Conservation (phyloP, 306 rosid genomes). For the Alnus rubra region DNA sequence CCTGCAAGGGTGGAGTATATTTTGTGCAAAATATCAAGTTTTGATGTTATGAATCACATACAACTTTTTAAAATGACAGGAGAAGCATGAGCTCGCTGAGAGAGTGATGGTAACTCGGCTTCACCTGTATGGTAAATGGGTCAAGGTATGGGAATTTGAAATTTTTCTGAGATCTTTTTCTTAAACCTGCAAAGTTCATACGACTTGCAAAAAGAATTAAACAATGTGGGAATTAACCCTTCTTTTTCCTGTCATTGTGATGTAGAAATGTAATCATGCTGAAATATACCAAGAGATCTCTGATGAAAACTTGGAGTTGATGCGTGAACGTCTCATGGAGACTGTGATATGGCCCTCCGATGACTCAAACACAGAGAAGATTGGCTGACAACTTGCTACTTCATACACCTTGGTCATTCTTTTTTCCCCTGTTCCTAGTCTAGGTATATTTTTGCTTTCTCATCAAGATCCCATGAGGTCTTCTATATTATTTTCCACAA, state of each 20-base stretch:
- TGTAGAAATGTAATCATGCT: constrained; percentile 93
- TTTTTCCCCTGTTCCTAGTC: constrained; percentile 35
- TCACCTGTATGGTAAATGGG: constrained; percentile 90
- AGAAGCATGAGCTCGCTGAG: constrained; percentile 88
- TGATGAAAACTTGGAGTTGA: constrained; percentile 79
- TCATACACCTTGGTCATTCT: constrained; percentile 19
- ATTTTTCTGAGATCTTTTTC: not conserved
- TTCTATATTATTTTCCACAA: constrained; percentile 29
- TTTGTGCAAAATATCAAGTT: not conserved
- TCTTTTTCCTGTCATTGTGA: not conserved
- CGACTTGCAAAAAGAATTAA: not conserved
- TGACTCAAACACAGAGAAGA: constrained; percentile 85
- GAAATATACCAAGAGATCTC: constrained; percentile 84
- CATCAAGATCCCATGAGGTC: constrained; percentile 26
- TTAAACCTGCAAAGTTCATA: constrained; percentile 6
- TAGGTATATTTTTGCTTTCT: constrained; percentile 34
- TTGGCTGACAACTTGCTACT: constrained; percentile 47
- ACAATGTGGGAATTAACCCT: not conserved
- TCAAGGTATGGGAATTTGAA: constrained; percentile 56
- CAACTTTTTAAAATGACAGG: constrained; percentile 45
- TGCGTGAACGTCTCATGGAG: constrained; percentile 90
- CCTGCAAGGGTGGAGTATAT: not conserved
- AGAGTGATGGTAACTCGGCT: constrained; percentile 97
- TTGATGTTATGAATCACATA: not conserved
- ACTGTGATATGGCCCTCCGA: constrained; percentile 99